Evolutionary conservation across 2,329 filamentous ascomycete genomes (phyloP).

Genomic region (Scortechinia acanthostroma): DNA sequence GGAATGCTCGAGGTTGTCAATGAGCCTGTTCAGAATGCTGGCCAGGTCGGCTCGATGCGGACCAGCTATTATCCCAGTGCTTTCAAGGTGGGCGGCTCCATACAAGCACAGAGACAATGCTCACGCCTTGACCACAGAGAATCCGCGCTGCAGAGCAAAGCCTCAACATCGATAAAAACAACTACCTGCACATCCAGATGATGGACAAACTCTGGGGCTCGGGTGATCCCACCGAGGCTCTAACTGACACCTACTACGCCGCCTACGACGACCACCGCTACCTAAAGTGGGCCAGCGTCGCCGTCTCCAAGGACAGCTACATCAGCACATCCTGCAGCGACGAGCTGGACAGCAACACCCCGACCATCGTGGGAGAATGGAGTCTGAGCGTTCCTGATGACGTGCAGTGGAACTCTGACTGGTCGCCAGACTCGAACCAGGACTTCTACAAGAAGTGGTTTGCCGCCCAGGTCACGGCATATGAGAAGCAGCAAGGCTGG

Average conservation of each 20-base stretch:
- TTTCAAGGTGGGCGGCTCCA: slow-evolving; percentile 9
- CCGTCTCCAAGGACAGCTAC: slow-evolving; percentile 35
- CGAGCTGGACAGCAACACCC: slow-evolving; percentile 12
- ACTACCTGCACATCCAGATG: slow-evolving; percentile 41
- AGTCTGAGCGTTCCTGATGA: slow-evolving; percentile 39
- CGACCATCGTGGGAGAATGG: slow-evolving; percentile 51
- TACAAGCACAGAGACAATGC: not conserved
- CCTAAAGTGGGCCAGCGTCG: slow-evolving; percentile 38
- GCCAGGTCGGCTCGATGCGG: slow-evolving; percentile 20
- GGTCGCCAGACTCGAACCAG: slow-evolving; percentile 26
- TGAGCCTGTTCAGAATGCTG: slow-evolving; percentile 36
- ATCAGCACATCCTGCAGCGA: slow-evolving; percentile 39
- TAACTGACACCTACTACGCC: slow-evolving; percentile 30
- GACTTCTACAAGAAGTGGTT: slow-evolving; percentile 49
- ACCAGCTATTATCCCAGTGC: slow-evolving; percentile 38
- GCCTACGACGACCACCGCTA: slow-evolving; percentile 54
- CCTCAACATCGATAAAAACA: slow-evolving; percentile 26
- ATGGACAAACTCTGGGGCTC: slow-evolving; percentile 45
- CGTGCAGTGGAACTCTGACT: slow-evolving; percentile 33
- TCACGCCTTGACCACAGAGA: slow-evolving; percentile 13
- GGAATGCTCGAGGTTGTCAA: slow-evolving; percentile 53
- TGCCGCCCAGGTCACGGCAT: slow-evolving; percentile 43
- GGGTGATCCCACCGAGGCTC: slow-evolving; percentile 37
- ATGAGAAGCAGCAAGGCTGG: slow-evolving; percentile 45
- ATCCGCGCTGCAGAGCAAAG: slow-evolving; percentile 39